Evolutionary conservation across 768 basidiomycete species (phyloP).

Genomic region (Arthromyces matolae): DNA sequence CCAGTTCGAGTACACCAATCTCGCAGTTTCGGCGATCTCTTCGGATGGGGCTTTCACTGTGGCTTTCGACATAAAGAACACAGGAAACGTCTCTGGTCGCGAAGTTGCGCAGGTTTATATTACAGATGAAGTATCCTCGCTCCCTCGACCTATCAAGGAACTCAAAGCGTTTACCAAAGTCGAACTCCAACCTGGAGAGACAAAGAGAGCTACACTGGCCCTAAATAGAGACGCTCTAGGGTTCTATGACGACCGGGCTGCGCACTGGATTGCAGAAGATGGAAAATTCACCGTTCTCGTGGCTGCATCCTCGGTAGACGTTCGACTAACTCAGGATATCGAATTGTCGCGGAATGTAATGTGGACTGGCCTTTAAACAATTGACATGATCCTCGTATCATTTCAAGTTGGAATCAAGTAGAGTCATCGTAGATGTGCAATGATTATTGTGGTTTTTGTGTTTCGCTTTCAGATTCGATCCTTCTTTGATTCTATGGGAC

Average conservation of each 20-base stretch:
- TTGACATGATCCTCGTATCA: no score
- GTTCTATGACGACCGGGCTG: constrained; percentile 43
- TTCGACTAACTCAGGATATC: constrained; percentile 33
- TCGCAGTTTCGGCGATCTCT: constrained; percentile 32
- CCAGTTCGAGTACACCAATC: constrained; percentile 46
- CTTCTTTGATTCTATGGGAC: no score
- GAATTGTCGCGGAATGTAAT: constrained; percentile 32
- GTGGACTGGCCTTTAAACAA: constrained; percentile 44
- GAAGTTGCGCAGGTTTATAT: constrained; percentile 50
- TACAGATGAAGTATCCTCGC: constrained; percentile 36
- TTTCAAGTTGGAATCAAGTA: no score
- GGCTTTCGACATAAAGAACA: constrained; percentile 44
- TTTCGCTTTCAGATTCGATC: no score
- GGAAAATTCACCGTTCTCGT: constrained; percentile 45
- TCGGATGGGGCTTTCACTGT: constrained; percentile 33
- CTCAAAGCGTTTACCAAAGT: constrained; percentile 49
- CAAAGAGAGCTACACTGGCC: constrained; percentile 30
- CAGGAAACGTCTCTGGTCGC: constrained; percentile 38
- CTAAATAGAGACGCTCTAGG: constrained; percentile 47
- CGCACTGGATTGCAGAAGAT: constrained; percentile 44
- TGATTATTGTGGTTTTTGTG: no score
- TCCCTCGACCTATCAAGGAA: constrained; percentile 43
- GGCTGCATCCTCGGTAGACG: constrained; percentile 42
- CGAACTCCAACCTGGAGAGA: constrained; percentile 40
- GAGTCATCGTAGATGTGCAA: no score